Evolutionary conservation across 148 eudicot genomes (phyloP), one percentile per base, ranked within the genome.

Genomic region (Camellia sinensis): DNA sequence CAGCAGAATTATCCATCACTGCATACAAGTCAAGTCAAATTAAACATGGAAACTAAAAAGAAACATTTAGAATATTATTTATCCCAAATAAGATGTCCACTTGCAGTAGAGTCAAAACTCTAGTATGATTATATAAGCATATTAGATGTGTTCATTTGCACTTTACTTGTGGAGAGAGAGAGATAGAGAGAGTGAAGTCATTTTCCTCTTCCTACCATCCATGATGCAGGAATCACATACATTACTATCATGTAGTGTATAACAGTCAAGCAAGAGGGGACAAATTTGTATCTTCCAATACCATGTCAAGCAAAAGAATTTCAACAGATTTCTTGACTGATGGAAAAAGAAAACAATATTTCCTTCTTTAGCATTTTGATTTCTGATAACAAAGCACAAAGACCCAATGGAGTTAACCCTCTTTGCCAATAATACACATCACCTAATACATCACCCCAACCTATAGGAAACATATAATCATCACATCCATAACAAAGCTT

Each of bases 1-100:
- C 96, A 73, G 91, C 86, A 80, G 88, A 91, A 73, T 84, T 92
- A 76, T 88, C 92, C 82, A 90, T 82, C 29, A 81, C 92, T 93
- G 87, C 75, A 83, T 9, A 66, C 74, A 29, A 53, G 19, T 9
- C 43, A 0, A 80, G 54, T 60, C 50, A 40, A 44, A 5, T 44
- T 71, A 77, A 77, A 22, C 56, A 64, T 44, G 21, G 48, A 53
- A 80, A 19, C 54, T 12, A 45, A 65, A 15, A 50, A 7, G 8
- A 54, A 50, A 65, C 21, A 67, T 67, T 17, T 15, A 60, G 3
- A 9, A 15, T 13, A 19, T 52, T 22, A 64, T 7, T 52, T 43
- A 81, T 67, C 46, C 45, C 44, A 56, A 74, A 54, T 41, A 45
- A 10, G 43, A 43, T 62, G 59, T 61, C 54, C 5, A 60, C 78